A percentile compares a stretch with the other conserved stretches of the same genome.
Evolutionary conservation across 2,329 filamentous ascomycete genomes (phyloP).

Genomic region (Fusarium anguioides): DNA sequence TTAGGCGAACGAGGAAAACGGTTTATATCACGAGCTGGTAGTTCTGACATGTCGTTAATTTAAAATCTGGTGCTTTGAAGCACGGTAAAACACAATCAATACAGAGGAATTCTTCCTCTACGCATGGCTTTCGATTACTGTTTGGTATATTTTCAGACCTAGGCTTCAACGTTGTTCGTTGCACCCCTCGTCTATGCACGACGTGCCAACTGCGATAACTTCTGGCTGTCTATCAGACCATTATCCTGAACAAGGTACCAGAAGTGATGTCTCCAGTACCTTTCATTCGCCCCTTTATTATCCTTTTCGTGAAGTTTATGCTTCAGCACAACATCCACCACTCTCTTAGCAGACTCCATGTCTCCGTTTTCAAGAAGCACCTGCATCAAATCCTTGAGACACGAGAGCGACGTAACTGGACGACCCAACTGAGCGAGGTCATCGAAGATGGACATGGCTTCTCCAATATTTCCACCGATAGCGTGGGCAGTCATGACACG

Average conservation of each 20-base stretch:
- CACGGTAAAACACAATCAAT: constrained; percentile 18
- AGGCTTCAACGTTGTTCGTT: background rate
- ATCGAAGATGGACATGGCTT: constrained; percentile 62
- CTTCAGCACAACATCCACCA: constrained; percentile 49
- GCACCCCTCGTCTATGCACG: background rate
- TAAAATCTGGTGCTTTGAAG: constrained; percentile 22
- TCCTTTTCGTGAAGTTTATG: constrained; percentile 44
- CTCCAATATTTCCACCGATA: constrained; percentile 59
- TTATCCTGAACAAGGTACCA: constrained; percentile 59
- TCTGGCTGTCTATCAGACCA: constrained; percentile 50
- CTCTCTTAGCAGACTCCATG: constrained; percentile 45
- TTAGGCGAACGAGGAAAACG: constrained; percentile 28
- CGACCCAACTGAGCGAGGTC: constrained; percentile 55
- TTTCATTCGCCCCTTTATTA: constrained; percentile 32
- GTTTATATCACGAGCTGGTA: background rate
- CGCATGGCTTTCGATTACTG: constrained; percentile 1
- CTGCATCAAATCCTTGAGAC: constrained; percentile 57
- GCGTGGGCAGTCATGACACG: constrained; percentile 76
- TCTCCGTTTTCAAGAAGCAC: constrained; percentile 45
- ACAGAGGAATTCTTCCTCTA: constrained; percentile 37
- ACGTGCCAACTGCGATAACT: constrained; percentile 5
- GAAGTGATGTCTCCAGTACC: constrained; percentile 62
- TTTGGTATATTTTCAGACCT: constrained; percentile 3
- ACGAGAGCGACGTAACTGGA: constrained; percentile 55
- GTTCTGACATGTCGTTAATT: constrained; percentile 16